Evolutionary conservation across 192 early-diverging fungal species (phyloP).

Genomic region (Coemansia furcata): DNA sequence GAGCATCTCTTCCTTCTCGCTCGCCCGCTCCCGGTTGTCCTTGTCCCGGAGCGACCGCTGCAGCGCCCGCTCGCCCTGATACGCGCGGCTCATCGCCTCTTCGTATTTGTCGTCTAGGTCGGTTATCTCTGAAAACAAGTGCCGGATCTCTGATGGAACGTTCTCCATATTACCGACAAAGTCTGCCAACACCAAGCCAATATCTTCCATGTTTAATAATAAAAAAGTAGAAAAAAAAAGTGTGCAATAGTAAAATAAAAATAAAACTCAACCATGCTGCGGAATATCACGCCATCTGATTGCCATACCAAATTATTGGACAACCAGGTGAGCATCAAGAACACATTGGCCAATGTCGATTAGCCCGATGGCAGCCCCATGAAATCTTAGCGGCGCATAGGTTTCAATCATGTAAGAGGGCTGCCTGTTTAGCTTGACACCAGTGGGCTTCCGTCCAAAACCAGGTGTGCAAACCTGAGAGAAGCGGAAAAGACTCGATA

Average conservation of each 20-base stretch:
- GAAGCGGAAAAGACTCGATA: neutral
- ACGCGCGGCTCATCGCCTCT: conserved; percentile 26
- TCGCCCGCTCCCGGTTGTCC: conserved; percentile 18
- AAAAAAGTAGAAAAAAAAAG: neutral
- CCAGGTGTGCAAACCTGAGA: neutral
- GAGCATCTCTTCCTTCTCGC: conserved; percentile 23
- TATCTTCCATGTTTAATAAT: conserved; percentile 40
- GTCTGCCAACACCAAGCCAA: conserved; percentile 47
- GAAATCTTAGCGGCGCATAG: neutral
- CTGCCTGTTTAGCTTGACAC: neutral
- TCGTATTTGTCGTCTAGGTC: conserved; percentile 49
- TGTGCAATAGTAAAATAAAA: neutral
- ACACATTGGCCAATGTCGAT: no score
- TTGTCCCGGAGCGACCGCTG: conserved; percentile 29
- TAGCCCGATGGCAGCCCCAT: no score
- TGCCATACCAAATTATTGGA: neutral
- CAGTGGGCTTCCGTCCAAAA: neutral
- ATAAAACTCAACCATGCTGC: neutral
- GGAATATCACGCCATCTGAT: neutral
- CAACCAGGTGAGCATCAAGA: neutral
- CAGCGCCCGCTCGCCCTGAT: conserved; percentile 22
- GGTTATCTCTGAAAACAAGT: conserved; percentile 46
- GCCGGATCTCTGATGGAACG: conserved; percentile 47
- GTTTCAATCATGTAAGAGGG: neutral
- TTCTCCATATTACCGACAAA: conserved; percentile 54